Base-by-base conservation (phyloP, 1,139 yeast species). In the Blastobotrys persicus region DNA sequence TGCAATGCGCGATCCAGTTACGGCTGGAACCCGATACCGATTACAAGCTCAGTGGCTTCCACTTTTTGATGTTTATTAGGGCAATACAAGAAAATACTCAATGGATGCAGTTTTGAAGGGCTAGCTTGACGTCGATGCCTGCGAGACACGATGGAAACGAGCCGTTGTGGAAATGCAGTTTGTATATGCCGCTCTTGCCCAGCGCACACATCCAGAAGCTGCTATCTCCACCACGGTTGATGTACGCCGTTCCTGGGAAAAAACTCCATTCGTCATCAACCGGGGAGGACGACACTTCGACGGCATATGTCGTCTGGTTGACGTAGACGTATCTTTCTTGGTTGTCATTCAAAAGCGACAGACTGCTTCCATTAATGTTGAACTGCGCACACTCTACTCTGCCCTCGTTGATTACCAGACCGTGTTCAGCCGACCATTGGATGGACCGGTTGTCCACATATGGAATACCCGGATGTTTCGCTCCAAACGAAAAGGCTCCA, bases 1-100 rank as follows among this genome's bases (percentile, higher is more conserved):
- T 59, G 62, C 62, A 59, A 59, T 59, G 60, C 62, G 62, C 59
- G 60, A 55, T 59, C 55, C 53, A 47, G 58, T 46, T 31, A 42
- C 44, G 20, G 49, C 57, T 54, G 58, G 54, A 58, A 59, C 62
- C 58, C 62, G 62, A 59, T 59, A 59, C 62, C 62, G 62, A 59
- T 59, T 57, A 59, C 44, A 41, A 34, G 19, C 11, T 16, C 19
- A 34, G 17, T 13, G 39, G 39, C 19, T 12, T 32, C n/a, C 5
- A 6, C 14, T 32, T 32, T n/a, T n/a, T n/a, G n/a, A n/a, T n/a
- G n/a, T n/a, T n/a, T n/a, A n/a, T n/a, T n/a, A n/a, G n/a, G n/a
- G n/a, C n/a, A n/a, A n/a, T n/a, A n/a, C n/a, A n/a, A n/a, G n/a
- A n/a, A n/a, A n/a, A n/a, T n/a, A n/a, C n/a, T n/a, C n/a, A n/a